Evolutionary conservation across 306 rosid species (phyloP).

Genomic region (Arachis stenosperma): DNA sequence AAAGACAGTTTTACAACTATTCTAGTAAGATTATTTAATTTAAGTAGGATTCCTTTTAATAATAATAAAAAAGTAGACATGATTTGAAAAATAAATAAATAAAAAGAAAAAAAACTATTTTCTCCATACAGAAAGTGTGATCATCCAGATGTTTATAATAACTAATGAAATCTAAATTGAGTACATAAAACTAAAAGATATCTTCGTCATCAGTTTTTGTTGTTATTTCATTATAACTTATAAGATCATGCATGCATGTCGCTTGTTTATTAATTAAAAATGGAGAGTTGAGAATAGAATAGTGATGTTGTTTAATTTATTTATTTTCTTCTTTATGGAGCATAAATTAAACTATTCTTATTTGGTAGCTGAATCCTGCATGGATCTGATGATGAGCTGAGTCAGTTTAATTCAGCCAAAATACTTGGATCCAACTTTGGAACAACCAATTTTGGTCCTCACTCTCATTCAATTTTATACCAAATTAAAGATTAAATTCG

Average conservation of each 20-base stretch:
- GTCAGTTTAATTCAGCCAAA: neutral
- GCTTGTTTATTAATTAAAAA: neutral
- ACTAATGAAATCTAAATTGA: neutral
- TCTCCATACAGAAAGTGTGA: neutral
- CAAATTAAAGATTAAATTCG: neutral
- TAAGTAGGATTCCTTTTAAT: neutral
- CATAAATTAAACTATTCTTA: neutral
- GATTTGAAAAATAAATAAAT: no score
- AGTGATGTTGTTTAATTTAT: neutral
- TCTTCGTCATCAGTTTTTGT: neutral
- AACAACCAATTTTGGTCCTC: no score
- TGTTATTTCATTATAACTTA: neutral
- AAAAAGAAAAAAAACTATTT: neutral
- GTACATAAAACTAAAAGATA: neutral
- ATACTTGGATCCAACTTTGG: neutral
- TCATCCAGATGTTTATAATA: neutral
- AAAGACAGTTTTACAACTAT: no score
- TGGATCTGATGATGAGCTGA: constrained; percentile 8
- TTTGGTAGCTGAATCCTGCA: neutral
- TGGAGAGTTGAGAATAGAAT: neutral
- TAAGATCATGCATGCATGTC: neutral
- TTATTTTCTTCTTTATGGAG: no score
- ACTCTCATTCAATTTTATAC: no score
- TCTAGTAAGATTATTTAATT: no score
- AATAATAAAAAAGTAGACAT: no score